Evolutionary conservation across 1,284 basidiomycete species (phyloP), one percentile per base, ranked within the genome.

Genomic region (Lentinula novae-zelandiae): DNA sequence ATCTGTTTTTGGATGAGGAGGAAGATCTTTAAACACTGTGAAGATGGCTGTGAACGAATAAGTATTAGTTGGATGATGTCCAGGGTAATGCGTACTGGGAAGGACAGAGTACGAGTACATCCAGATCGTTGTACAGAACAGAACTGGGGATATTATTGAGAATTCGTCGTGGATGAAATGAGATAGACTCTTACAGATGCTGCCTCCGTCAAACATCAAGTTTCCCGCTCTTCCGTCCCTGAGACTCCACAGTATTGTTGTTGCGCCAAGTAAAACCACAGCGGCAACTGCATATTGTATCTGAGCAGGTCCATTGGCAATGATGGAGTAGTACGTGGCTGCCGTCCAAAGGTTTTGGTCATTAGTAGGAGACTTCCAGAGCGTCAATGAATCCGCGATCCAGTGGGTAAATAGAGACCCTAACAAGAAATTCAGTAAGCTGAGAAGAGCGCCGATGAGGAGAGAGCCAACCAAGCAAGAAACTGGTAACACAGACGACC

Each of bases 191-290:
- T 71, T 65, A 92, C 90, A 89, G 67, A 92, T 86, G 70, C 90
- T 92, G 49, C 86, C 91, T 22, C 90, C 90, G 67, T 93, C 90
- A 69, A 93, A 93, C 90, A 93, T 92, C 68, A 93, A 76, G 71
- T 93, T 93, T 40, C 84, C 88, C 1, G 90, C 91, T 66, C 84
- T 75, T 7, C 88, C 84, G 65, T 93, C 90, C 31, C 82, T 77
- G 64, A 92, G 76, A 70, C 89, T 92, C 86, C 86, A 89, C 17
- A 90, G 75, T 60, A 92, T 83, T 49, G 86, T 87, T 27, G 77
- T 71, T 2, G 76, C 87, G 4, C 90, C 90, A 22, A 86, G 72
- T 5, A 76, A 49, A 39, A 85, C 80, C 46, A 91, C 74, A 15
- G 76, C 75, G 15, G 72, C 78, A 49, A 90, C 78, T 46, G 84